phyloP scores from a whole-genome alignment of 2,329 filamentous ascomycete species.

The Aspergillus chevalieri region DNA sequence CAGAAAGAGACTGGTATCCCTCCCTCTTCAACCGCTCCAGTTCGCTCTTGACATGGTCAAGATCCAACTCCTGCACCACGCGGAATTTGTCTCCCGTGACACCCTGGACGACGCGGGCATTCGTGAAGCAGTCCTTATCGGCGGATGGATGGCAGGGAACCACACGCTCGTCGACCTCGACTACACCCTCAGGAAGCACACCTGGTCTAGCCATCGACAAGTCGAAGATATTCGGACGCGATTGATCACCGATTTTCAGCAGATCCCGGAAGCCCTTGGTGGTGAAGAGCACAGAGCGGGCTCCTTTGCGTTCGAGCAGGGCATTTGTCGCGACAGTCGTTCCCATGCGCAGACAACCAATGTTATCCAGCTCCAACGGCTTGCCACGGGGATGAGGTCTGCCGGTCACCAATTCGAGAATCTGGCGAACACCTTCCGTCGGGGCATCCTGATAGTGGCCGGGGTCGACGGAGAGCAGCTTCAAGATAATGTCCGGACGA shows the following conservation, averaged over 20 bases:
- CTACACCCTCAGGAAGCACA: conserved; percentile 72
- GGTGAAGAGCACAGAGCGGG: conserved; percentile 78
- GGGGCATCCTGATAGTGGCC: conserved; percentile 47
- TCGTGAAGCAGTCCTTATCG: conserved; percentile 66
- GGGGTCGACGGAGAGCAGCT: conserved; percentile 36
- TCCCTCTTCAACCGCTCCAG: conserved; percentile 61
- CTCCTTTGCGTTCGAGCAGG: conserved; percentile 80
- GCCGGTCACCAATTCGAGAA: conserved; percentile 40
- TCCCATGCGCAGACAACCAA: conserved; percentile 70
- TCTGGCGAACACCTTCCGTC: conserved; percentile 76
- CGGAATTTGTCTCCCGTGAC: conserved; percentile 61
- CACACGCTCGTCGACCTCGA: conserved; percentile 83
- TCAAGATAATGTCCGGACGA: conserved; percentile 32
- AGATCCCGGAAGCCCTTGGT: conserved; percentile 85
- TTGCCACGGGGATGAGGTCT: conserved; percentile 29
- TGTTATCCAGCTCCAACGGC: conserved; percentile 30
- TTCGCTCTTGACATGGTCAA: conserved; percentile 51
- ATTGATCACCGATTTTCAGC: conserved; percentile 83
- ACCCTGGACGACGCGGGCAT: conserved; percentile 57
- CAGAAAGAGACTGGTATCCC: conserved; percentile 72
- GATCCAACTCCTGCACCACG: conserved; percentile 55
- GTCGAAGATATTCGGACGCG: conserved; percentile 83
- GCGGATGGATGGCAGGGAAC: conserved; percentile 57
- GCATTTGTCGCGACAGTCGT: conserved; percentile 92
- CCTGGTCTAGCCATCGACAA: conserved; percentile 79